Evolutionary conservation across 805 yeast species (phyloP).

Genomic region (Schwanniomyces pseudopolymorphus): DNA sequence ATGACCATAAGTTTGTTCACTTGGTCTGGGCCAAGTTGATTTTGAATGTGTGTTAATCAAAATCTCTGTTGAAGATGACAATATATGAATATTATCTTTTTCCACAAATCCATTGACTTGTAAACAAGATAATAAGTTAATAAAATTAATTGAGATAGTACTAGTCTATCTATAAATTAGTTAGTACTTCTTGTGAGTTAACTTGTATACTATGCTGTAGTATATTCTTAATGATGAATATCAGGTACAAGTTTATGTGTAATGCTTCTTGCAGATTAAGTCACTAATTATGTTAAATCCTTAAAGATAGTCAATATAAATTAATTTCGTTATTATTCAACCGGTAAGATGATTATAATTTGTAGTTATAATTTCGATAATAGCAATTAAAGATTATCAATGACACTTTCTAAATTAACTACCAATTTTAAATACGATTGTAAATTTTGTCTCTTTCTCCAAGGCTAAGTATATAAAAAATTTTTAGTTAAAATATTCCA

Average conservation of each 20-base stretch:
- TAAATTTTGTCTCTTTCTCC: background rate
- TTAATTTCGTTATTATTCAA: too few relatives aligned
- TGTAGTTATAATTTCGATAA: too few relatives aligned
- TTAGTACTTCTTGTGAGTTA: background rate
- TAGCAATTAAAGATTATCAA: background rate
- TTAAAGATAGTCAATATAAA: too few relatives aligned
- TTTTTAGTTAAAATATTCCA: background rate
- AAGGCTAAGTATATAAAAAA: background rate
- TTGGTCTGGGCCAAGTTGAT: background rate
- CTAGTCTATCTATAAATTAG: background rate
- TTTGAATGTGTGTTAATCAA: background rate
- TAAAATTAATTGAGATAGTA: background rate
- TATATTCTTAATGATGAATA: too few relatives aligned
- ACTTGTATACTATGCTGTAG: too few relatives aligned
- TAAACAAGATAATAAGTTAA: background rate
- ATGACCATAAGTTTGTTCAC: background rate
- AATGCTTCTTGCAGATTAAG: too few relatives aligned
- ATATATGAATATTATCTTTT: background rate
- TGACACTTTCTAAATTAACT: background rate
- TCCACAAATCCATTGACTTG: background rate
- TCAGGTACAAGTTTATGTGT: too few relatives aligned
- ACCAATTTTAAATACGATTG: background rate
- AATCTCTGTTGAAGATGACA: background rate
- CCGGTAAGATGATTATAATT: too few relatives aligned
- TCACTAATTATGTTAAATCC: too few relatives aligned